A percentile compares a stretch with the other conserved stretches of the same genome.
phyloP scores from a whole-genome alignment of 805 yeast genomes.

The Teunomyces aglyptinius region DNA sequence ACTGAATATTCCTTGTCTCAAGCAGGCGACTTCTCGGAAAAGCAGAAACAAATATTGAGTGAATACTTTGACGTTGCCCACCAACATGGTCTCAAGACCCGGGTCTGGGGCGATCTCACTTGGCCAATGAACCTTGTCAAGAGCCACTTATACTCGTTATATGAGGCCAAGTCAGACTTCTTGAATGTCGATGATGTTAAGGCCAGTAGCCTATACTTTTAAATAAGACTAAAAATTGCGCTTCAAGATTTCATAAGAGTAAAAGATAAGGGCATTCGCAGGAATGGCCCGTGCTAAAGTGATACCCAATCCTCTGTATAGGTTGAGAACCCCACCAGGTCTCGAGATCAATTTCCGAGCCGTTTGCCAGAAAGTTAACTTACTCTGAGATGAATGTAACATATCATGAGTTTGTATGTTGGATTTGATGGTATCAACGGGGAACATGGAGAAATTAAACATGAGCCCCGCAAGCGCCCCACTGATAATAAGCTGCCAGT shows the following conservation, averaged over 20 bases:
- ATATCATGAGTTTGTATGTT: conserved; percentile 67
- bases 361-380: background rate
- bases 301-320: conserved; percentile 83
- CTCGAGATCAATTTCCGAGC: conserved; percentile 8
- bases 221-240: conserved; percentile 17
- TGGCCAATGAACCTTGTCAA: conserved; percentile 56
- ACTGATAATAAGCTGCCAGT: conserved; percentile 59
- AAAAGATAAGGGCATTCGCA: conserved; percentile 84
- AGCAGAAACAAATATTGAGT: conserved; percentile 28
- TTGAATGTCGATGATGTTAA: conserved; percentile 62
- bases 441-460: conserved; percentile 78
- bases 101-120: conserved; percentile 70
- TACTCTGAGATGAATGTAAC: conserved; percentile 11
- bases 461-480: conserved; percentile 88
- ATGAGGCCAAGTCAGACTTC: conserved; percentile 51
- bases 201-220: conserved; percentile 25
- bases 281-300: conserved; percentile 83
- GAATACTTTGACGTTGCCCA: conserved; percentile 45
- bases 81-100: conserved; percentile 47
- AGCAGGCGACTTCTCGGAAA: conserved; percentile 28
- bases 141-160: conserved; percentile 49
- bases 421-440: conserved; percentile 88
- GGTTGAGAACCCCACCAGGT: conserved; percentile 63
- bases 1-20: conserved; percentile 12
- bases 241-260: conserved; percentile 67